Base-by-base conservation (phyloP, 1,284 basidiomycete species). In the Sporisorium exsertum region DNA sequence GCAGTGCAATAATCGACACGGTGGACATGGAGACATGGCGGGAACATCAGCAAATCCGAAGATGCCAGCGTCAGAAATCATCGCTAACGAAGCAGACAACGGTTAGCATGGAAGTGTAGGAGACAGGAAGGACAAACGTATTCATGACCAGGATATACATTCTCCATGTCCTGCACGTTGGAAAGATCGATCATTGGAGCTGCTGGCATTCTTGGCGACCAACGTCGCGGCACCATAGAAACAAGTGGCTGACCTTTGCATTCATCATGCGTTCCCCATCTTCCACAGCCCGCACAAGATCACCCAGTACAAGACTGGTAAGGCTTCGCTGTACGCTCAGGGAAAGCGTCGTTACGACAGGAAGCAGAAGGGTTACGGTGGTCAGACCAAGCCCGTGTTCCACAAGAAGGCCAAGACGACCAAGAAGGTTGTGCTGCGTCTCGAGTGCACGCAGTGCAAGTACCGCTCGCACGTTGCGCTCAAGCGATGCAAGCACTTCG, bases 401-500 rank as follows among this genome's bases (percentile, higher is more conserved):
- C 96, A 98, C 93, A 98, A 95, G 90, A 96, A 95, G 91, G 93
- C 85, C 59, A 86, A 86, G 84, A 74, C 94, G 81, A 98, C 96
- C 80, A 99, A 98, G 93, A 99, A 99, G 91, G 94, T 98, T 82
- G 96, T 98, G 64, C 90, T 99, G 78, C 92, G 95, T 87, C 89
- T 98, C 86, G 96, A 99, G 88, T 99, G 96, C 91, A 97, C 94
- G 63, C 90, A 91, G 57, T 99, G 96, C 93, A 99, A 99, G 88
- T 95, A 96, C 90, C 97, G 82, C 43, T 81, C 79, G 64, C 87
- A 87, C 83, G 87, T 98, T 78, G 86, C 94, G 24, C 90, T 99
- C 86, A 99, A 99, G 90, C 95, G 97, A 85, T 97, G 95, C 95
- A 99, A 99, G 89, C 96, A 99, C 90, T 97, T 97, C 89, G 95